These are phyloP conservation scores for Cubamyces sp. DNA, from an alignment of 768 basidiomycete species.

Conservation along the genomic window DNA sequence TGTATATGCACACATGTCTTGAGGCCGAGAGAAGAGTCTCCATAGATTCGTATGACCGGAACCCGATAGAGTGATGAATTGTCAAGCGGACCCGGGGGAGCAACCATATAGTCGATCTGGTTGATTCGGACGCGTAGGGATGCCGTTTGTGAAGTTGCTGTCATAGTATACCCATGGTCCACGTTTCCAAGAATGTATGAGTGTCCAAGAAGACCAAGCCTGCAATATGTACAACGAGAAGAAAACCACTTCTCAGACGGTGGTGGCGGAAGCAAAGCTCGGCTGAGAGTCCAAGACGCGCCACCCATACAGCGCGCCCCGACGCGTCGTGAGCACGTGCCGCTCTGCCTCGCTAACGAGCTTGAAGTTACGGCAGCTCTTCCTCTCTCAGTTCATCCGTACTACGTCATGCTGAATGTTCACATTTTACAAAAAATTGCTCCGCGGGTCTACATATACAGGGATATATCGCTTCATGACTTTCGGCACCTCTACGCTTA, in stretches of 20 bases:
- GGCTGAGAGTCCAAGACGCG: background rate
- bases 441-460: conserved; percentile 10
- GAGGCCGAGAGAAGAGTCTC: conserved; percentile 73
- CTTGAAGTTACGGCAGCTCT: background rate
- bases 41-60: conserved; percentile 87
- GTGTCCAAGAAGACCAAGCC: conserved; percentile 6
- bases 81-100: conserved; percentile 65
- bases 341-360: background rate
- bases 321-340: conserved; percentile 21
- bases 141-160: conserved; percentile 18
- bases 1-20: conserved; percentile 90
- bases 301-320: background rate
- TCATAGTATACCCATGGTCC: conserved; percentile 4
- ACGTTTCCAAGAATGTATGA: background rate
- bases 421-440: background rate
- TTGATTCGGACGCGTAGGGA: conserved; percentile 48
- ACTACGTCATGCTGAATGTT: too few species aligned
- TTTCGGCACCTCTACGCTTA: background rate
- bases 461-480: conserved; percentile 1
- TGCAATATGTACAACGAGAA: conserved; percentile 11
- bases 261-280: conserved; percentile 12
- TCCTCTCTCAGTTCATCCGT: background rate
- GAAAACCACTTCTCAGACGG: background rate
- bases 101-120: conserved; percentile 67
- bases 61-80: conserved; percentile 60